Evolutionary conservation across 352 stramenopile genomes (phyloP), one percentile per base, ranked within the genome.

Genomic region (Phytophthora europaea): DNA sequence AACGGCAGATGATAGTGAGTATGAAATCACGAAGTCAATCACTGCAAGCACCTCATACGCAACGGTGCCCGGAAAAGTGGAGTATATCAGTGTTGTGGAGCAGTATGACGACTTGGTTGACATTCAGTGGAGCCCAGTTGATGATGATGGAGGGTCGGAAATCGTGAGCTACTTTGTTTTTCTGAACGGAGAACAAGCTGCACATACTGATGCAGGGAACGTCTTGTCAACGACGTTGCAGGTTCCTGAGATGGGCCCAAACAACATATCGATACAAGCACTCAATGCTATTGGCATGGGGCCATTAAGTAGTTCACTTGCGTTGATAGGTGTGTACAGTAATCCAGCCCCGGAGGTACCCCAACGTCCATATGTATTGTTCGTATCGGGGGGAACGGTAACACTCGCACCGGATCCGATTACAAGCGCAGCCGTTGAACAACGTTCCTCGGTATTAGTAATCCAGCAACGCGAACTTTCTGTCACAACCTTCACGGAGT

Each of bases 111-210:
- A 72, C 7, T 73, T 72, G 18, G 4, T 89, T 13, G 83, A 90
- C 55, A 52, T 91, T 22, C 80, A 89, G 20, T 91, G 85, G 85
- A 73, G 59, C 20, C 53, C 67, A 6, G 65, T 78, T 5, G 47
- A 79, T 18, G 85, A 92, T 40, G 58, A 83, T 20, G 85, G 85
- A 54, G 85, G 85, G 3, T 67, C 65, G 1, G 18, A 59, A 15
- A 75, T 90, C 15, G 12, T 63, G n/a, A 61, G 55, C 13, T 91
- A 91, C 34, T 22, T 85, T 15, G 22, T 90, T 0, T 89, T 83
- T 51, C 20, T 87, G 33, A 89, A 92, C 50, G 82, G 80, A 3
- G 80, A 72, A 6, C 31, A 85, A 1, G 38, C 70, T 4, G 43
- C 54, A 6, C 34, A 72, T 12, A 84, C 72, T 13, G 45, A 28